Evolutionary conservation across 2,329 filamentous ascomycete genomes (phyloP), one percentile per base, ranked within the genome.

Genomic region (Ceratocystis harringtonii): DNA sequence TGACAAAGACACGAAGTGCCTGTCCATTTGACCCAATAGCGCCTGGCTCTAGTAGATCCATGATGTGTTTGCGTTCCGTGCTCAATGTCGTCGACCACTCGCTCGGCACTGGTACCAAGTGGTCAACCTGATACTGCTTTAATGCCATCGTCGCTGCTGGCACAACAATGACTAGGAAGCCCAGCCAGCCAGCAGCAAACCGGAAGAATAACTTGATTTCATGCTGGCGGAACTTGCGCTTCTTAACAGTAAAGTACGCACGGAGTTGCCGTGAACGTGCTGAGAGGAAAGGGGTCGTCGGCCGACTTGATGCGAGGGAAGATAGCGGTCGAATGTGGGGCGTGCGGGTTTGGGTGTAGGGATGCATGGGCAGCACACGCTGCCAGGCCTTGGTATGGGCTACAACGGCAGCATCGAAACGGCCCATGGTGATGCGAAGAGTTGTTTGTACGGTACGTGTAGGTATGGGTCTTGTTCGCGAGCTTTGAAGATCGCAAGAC

Each of bases 191-290:
- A 17, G 63, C 66, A 2, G 63, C 45, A 0, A 71, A 90, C 69
- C 88, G 89, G 41, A 85, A 76, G 50, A 85, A 86, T 36, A 88
- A 79, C 70, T 83, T 84, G 60, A 89, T 78, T 70, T 92, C 88
- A 69, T 87, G 80, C 68, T 83, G 86, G 66, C 92, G 77, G 78
- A 85, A 90, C 68, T 79, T 77, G 69, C 84, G 87, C 68, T 84
- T 84, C 72, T 91, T 87, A 0, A 89, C 95, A n/a, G 88, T 90
- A 67, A 95, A 82, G 68, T 89, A 83, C 7, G 83, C 82, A 45
- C 86, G 77, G 55, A 83, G 78, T 62, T 82, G 80, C 61, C 79
- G 73, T 52, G 75, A 70, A 22, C 76, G 80, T 1, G 78, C 75
- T 43, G 75, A 77, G 72, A 80, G 79, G 72, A 79, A 86, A 64